Base-by-base conservation (phyloP, 176 grass and related monocot species). In the Oryza nivara region DNA sequence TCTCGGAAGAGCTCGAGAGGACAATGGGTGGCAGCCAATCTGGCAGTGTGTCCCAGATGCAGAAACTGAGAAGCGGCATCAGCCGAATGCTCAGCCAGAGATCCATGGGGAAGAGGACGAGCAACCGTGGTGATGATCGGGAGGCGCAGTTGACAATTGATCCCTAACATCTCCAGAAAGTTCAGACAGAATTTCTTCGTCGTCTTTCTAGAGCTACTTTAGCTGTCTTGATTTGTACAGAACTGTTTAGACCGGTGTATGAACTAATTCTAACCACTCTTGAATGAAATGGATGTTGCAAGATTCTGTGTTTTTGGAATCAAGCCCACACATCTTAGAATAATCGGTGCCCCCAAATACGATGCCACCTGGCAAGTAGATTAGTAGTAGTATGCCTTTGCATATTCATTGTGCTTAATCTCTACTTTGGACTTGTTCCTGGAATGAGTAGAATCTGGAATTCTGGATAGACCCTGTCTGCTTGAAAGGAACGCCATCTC, bases 1-100 rank as follows among this genome's bases (percentile, higher is more conserved):
- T 96, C 40, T 91, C 83, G 0, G 89, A 92, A 72, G 93, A 99
- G 67, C 89, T 94, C 11, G 93, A 90, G 54, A 89, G 82, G 84
- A 95, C 91, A 54, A 89, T 99, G 64, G 80, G 80, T 67, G 78
- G 56, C 4, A 94, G 25, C 41, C 68, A 72, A 48, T 84, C 93
- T 51, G 86, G 78, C 9, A 91, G 80, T 36, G 78, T 74, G 67
- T 88, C 93, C 58, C 86, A 90, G 72, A n/a, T 80, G 28, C 83
- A 17, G 61, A 87, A 75, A 74, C 17, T 86, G 12, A 84, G 51
- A 67, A 96, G 88, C 17, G 68, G 92, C 45, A 69, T 96, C 5
- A 48, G 32, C 48, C 84, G 78, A 76, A 88, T 99, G 73, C 63
- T 99, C 63, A 96, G 91, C 67, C 93, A 95, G 67, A 92, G 69